These are phyloP conservation scores for Peronospora tabacina DNA, from an alignment of 352 stramenopile species.

Conservation along the genomic window DNA sequence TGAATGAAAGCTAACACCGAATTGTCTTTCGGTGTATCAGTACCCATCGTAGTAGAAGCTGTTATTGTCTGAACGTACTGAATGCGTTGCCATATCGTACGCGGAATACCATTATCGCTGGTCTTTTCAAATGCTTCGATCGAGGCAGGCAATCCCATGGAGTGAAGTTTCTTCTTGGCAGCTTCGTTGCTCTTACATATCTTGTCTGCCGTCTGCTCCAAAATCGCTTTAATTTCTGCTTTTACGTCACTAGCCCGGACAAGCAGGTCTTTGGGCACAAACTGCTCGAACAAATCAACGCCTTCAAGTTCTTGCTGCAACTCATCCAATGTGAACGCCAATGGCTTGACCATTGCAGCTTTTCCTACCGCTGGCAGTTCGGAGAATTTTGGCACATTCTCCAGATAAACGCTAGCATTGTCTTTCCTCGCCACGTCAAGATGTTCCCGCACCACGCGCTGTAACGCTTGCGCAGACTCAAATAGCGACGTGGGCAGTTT, in stretches of 20 bases:
- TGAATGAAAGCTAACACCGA: slow-evolving; percentile 34
- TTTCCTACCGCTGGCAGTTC: slow-evolving; percentile 53
- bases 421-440: slow-evolving; percentile 62
- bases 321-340: slow-evolving; percentile 42
- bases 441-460: slow-evolving; percentile 48
- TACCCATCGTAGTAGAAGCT: slow-evolving; percentile 14
- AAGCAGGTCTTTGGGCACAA: slow-evolving; percentile 52
- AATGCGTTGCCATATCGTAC: slow-evolving; percentile 48
- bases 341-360: slow-evolving; percentile 58
- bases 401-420: slow-evolving; percentile 76
- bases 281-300: slow-evolving; percentile 62
- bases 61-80: slow-evolving; percentile 36
- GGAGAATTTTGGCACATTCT: slow-evolving; percentile 54
- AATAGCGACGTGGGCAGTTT: slow-evolving; percentile 49
- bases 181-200: slow-evolving; percentile 44
- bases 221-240: slow-evolving; percentile 38
- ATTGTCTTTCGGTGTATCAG: slow-evolving; percentile 23
- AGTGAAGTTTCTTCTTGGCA: slow-evolving; percentile 43
- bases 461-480: slow-evolving; percentile 46
- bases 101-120: slow-evolving; percentile 47
- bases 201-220: slow-evolving; percentile 34
- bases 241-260: slow-evolving; percentile 40
- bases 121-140: slow-evolving; percentile 75
- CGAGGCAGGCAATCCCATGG: slow-evolving; percentile 59
- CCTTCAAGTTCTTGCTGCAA: slow-evolving; percentile 43